Evolutionary conservation across 2,329 filamentous ascomycete genomes (phyloP).

Genomic region (Helicocarpus griseus): DNA sequence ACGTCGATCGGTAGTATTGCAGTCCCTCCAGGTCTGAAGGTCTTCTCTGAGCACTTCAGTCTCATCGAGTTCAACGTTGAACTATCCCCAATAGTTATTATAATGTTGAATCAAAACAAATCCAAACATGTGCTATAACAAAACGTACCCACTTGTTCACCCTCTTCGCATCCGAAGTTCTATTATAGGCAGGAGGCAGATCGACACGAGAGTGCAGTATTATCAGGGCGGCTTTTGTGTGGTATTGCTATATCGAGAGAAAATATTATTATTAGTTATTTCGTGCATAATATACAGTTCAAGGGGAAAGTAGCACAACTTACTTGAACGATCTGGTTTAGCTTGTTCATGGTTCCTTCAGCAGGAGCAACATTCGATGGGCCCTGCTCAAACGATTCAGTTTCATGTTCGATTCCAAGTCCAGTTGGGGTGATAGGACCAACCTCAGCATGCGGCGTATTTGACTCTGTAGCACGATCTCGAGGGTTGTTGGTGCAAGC

Average conservation of each 20-base stretch:
- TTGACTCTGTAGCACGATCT: constrained; percentile 47
- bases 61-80: constrained; percentile 89
- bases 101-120: background rate
- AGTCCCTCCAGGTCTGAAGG: constrained; percentile 69
- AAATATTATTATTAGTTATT: constrained; percentile 21
- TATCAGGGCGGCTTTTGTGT: constrained; percentile 75
- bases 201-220: constrained; percentile 73
- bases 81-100: constrained; percentile 44
- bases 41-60: constrained; percentile 79
- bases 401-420: constrained; percentile 41
- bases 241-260: constrained; percentile 62
- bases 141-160: constrained; percentile 76
- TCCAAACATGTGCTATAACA: background rate
- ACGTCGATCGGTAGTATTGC: constrained; percentile 64
- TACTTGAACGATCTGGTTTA: constrained; percentile 92
- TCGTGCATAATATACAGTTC: constrained; percentile 19
- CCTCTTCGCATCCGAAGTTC: constrained; percentile 50
- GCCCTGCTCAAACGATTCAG: constrained; percentile 33
- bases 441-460: constrained; percentile 45
- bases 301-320: constrained; percentile 13
- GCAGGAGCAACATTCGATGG: constrained; percentile 42
- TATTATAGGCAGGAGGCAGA: constrained; percentile 49
- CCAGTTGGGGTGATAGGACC: constrained; percentile 42
- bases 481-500: constrained; percentile 67
- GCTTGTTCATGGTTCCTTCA: constrained; percentile 62